Conservation (phyloP, 148 eudicot genomes). For the Vaccinium corymbosum region DNA sequence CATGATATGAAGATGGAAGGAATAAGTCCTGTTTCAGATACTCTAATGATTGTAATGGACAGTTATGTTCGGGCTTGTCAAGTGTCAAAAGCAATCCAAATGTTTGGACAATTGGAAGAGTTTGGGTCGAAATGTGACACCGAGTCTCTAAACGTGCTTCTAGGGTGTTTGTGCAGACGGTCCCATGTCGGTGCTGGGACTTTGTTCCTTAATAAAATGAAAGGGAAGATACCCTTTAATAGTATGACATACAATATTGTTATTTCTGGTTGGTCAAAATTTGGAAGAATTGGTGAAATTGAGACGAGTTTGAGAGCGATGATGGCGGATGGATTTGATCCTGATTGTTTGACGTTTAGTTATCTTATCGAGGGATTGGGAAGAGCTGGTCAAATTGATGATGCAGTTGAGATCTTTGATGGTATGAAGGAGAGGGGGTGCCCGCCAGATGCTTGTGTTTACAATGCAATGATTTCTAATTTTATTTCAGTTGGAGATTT, state of each 20-base stretch:
- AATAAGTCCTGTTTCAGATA: conserved; percentile 40
- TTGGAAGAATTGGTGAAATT: conserved; percentile 66
- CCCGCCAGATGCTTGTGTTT: conserved; percentile 45
- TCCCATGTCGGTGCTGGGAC: conserved; percentile 56
- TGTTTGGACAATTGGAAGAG: conserved; percentile 52
- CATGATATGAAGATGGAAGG: conserved; percentile 48
- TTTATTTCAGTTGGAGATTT: conserved; percentile 48
- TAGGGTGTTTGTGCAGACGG: conserved; percentile 60
- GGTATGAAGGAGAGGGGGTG: conserved; percentile 48
- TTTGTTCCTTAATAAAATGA: conserved; percentile 55
- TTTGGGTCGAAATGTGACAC: conserved; percentile 53
- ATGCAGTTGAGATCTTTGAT: conserved; percentile 60
- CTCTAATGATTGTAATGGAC: conserved; percentile 63
- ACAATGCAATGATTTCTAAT: conserved; percentile 70
- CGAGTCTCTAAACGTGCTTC: conserved; percentile 55
- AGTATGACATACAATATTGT: conserved; percentile 46
- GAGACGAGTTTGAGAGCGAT: conserved; percentile 59
- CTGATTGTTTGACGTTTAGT: conserved; percentile 64
- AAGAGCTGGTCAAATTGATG: conserved; percentile 63
- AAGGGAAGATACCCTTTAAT: conserved; percentile 47
- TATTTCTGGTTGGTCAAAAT: conserved; percentile 72
- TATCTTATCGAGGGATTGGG: conserved; percentile 76
- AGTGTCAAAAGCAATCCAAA: conserved; percentile 54
- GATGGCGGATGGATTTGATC: conserved; percentile 67
- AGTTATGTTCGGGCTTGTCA: conserved; percentile 49